phyloP scores from a whole-genome alignment of 306 rosid species.

The Arachis hypogaea region DNA sequence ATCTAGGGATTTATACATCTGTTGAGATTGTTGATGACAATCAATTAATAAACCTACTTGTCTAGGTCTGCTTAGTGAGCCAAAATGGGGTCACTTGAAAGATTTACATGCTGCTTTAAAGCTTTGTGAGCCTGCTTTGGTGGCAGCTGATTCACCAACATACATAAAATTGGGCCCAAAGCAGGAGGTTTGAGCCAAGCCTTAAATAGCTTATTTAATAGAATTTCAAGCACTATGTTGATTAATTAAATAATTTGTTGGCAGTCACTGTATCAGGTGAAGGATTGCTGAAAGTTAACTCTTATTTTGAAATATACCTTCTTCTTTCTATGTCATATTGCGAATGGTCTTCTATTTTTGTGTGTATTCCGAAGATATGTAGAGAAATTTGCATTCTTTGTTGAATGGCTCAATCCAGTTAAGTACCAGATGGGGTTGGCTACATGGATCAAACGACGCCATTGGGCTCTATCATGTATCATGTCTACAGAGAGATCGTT shows the following conservation, averaged over 20 bases:
- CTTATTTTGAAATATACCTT: neutral
- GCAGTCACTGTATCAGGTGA: neutral
- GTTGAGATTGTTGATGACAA: slow-evolving; percentile 28
- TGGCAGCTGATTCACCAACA: slow-evolving; percentile 71
- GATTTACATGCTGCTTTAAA: slow-evolving; percentile 90
- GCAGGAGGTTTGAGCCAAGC: slow-evolving; percentile 77
- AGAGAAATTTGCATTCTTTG: neutral
- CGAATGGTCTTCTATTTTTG: neutral
- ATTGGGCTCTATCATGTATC: no score
- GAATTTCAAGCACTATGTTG: slow-evolving; percentile 26
- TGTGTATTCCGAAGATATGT: neutral
- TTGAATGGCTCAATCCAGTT: neutral
- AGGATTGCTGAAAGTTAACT: neutral
- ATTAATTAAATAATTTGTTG: slow-evolving; percentile 7
- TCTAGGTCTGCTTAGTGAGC: slow-evolving; percentile 82
- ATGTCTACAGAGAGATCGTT: no score
- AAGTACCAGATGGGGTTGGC: neutral
- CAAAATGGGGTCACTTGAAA: slow-evolving; percentile 98
- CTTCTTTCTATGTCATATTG: neutral
- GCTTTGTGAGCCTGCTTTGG: slow-evolving; percentile 94
- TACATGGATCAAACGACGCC: no score
- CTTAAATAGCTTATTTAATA: slow-evolving; percentile 26
- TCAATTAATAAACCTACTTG: slow-evolving; percentile 29
- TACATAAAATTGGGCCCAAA: slow-evolving; percentile 85
- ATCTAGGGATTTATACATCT: slow-evolving; percentile 33